phyloP scores from a whole-genome alignment of 768 basidiomycete genomes.

The Piloderma croceum region DNA sequence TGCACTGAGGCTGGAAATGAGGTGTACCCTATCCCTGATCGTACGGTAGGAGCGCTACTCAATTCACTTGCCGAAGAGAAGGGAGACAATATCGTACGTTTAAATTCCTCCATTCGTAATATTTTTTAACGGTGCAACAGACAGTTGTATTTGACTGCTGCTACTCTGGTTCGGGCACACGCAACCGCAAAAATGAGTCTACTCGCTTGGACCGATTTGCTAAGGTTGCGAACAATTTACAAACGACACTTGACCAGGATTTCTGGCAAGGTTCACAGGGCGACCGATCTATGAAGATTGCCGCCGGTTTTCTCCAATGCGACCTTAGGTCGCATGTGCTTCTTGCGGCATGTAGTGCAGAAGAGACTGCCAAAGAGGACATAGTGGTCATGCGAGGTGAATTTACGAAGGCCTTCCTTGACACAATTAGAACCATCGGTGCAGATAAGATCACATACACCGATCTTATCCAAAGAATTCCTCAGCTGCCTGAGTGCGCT shows the following conservation, averaged over 20 bases:
- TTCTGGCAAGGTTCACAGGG: no score
- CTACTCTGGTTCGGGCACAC: conserved; percentile 5
- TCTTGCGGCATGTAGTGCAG: conserved; percentile 36
- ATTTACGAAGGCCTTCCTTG: conserved; percentile 28
- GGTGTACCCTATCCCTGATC: conserved; percentile 18
- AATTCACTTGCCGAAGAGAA: conserved; percentile 4
- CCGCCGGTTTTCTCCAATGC: no score
- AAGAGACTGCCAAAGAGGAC: conserved; percentile 30
- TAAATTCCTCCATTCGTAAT: not conserved
- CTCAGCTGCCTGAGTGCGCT: conserved; percentile 25
- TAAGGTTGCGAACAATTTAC: no score
- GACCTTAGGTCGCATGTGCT: conserved; percentile 39
- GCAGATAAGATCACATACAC: conserved; percentile 27
- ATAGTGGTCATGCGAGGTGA: conserved; percentile 22
- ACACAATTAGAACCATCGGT: conserved; percentile 16
- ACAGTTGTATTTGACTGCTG: conserved; percentile 8
- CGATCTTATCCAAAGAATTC: conserved; percentile 27
- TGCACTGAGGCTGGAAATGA: conserved; percentile 11
- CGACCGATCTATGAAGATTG: no score
- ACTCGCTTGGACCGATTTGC: no score
- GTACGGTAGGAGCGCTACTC: conserved; percentile 6
- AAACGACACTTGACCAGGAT: no score
- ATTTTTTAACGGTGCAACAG: not conserved
- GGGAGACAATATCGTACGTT: conserved; percentile 7
- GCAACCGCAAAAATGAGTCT: not conserved